A percentile compares a stretch with the other conserved stretches of the same genome.
These are phyloP conservation scores for Dendrocalamus sinicus DNA, from an alignment of 176 grass and related monocot species.

Conservation along the genomic window DNA sequence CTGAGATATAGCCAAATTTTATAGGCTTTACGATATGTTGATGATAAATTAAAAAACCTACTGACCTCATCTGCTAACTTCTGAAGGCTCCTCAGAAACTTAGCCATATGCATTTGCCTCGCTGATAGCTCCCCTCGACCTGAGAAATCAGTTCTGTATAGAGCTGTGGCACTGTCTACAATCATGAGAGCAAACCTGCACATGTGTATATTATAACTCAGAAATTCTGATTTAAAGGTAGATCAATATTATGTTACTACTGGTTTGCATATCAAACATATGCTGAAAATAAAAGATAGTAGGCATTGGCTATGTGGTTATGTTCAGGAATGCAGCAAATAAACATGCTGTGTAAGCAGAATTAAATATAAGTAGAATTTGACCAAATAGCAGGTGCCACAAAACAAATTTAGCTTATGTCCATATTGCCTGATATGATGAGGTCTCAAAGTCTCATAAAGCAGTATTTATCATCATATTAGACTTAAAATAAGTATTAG, in stretches of 20 bases:
- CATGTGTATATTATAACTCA: slow-evolving; percentile 32
- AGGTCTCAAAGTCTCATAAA: not conserved
- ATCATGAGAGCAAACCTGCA: slow-evolving; percentile 96
- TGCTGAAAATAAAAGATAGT: not conserved
- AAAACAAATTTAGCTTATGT: slow-evolving; percentile 5
- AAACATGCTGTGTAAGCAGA: slow-evolving; percentile 1
- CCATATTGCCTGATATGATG: not conserved
- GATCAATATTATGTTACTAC: not conserved
- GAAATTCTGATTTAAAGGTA: not conserved
- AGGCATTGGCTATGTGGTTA: not conserved
- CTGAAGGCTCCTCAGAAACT: slow-evolving; percentile 92
- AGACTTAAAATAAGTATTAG: not conserved
- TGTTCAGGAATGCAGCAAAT: slow-evolving; percentile 13
- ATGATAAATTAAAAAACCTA: slow-evolving; percentile 6
- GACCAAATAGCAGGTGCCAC: not conserved
- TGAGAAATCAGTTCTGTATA: slow-evolving; percentile 96
- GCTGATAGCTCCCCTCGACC: slow-evolving; percentile 94
- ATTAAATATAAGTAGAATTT: not conserved
- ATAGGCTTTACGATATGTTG: not conserved
- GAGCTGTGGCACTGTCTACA: slow-evolving; percentile 92
- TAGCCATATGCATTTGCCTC: slow-evolving; percentile 96
- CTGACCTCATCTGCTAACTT: slow-evolving; percentile 89
- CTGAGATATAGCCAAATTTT: not conserved
- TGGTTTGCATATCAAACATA: slow-evolving; percentile 7
- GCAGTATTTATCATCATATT: not conserved